Base-by-base conservation (phyloP, 225 moss, liverwort and hornwort genomes). In the Thuidium tamariscinum region DNA sequence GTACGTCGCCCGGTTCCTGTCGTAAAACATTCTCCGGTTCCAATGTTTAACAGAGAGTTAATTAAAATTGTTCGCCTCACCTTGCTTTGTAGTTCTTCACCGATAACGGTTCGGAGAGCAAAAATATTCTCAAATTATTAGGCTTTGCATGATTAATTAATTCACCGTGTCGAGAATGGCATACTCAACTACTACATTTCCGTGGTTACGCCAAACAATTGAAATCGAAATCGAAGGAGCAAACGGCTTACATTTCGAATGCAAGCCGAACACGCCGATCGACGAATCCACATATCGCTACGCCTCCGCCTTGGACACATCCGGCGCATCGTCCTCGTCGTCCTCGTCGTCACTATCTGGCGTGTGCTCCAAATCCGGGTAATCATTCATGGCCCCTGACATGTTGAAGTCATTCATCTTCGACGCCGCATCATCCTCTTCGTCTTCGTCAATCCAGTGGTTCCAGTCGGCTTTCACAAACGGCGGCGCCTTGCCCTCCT, bases 361-460 rank as follows among this genome's bases (percentile, higher is more conserved):
- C n/a, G 34, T 60, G 23, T 86, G 86, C 34, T 89, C 89, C 85
- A 89, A 79, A 68, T 91, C 87, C 16, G 84, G 72, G 37, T 88
- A 88, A 8, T 89, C 86, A 39, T 78, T 77, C 60, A 88, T 84
- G 30, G 73, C 84, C 36, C 81, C 76, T 1, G 92, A 89, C 83
- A 98, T 87, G 80, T 88, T 92, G 65, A 98, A 94, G 80, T 92
- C 96, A 65, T 87, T 89, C 89, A 89, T 94, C 60, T 79, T 79
- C 13, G 59, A 59, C 8, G 91, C 88, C 6, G 87, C 88, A 26
- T 93, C 95, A 34, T 95, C 91, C 89, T 96, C 98, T 78, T 98
- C 98, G 37, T 98, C 95, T 83, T 98, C 97, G 54, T 98, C 98
- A 69, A 98, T 93, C 97, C 98, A 98, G 75, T 93, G 95, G 88